These are phyloP conservation scores for Yamadazyma philogaea DNA, from an alignment of 805 yeast genomes.

Conservation along the genomic window DNA sequence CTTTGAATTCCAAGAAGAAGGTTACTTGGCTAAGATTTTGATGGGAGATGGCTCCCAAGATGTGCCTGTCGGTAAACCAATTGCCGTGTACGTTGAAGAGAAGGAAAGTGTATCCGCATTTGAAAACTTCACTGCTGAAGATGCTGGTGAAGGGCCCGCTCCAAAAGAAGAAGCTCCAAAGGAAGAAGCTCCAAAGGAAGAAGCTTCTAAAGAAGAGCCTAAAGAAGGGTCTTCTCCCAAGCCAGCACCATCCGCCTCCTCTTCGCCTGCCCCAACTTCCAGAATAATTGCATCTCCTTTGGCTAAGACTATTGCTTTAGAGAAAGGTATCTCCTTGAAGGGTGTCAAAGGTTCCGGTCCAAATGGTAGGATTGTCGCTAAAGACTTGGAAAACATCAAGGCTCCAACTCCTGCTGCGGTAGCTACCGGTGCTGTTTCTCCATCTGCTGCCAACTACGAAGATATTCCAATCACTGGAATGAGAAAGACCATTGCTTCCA, in stretches of 20 bases:
- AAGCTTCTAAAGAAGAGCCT: constrained; percentile 8
- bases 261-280: constrained; percentile 40
- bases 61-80: constrained; percentile 90
- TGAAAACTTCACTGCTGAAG: constrained; percentile 77
- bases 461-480: constrained; percentile 86
- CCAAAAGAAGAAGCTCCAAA: constrained; percentile 23
- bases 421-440: constrained; percentile 43
- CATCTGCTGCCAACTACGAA: constrained; percentile 54
- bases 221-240: constrained; percentile 16
- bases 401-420: constrained; percentile 32
- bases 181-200: constrained; percentile 29
- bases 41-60: constrained; percentile 85
- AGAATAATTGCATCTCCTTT: constrained; percentile 92
- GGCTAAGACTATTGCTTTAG: constrained; percentile 90
- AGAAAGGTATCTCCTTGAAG: constrained; percentile 84
- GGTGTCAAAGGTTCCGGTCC: constrained; percentile 92
- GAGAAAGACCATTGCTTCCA: constrained; percentile 91
- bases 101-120: constrained; percentile 83
- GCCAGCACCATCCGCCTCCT: constrained; percentile 34
- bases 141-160: constrained; percentile 54
- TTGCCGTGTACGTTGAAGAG: constrained; percentile 94
- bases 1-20: constrained; percentile 97
- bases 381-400: constrained; percentile 77
- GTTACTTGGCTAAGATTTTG: constrained; percentile 82
- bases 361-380: constrained; percentile 86